These are phyloP conservation scores for Arabidopsis thaliana DNA, from an alignment of 345 rosid genomes.

Conservation along the genomic window DNA sequence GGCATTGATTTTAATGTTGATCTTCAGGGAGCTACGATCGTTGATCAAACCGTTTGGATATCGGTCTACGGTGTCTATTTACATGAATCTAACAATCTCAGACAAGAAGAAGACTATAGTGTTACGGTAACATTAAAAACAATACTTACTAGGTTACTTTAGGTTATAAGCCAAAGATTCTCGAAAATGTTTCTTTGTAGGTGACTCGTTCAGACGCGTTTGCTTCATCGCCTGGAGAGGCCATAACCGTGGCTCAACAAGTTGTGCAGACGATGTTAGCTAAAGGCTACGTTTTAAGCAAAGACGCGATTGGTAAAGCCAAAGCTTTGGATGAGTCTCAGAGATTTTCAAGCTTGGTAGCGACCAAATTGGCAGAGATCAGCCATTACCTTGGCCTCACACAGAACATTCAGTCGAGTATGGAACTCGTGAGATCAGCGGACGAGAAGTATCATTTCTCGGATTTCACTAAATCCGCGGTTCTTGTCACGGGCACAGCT, in stretches of 20 bases:
- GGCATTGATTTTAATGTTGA: slow-evolving; percentile 29
- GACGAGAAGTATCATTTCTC: slow-evolving; percentile 74
- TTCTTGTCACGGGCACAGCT: slow-evolving; percentile 70
- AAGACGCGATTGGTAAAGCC: slow-evolving; percentile 75
- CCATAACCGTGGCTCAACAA: slow-evolving; percentile 76
- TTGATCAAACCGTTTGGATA: slow-evolving; percentile 72
- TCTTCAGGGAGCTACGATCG: slow-evolving; percentile 81
- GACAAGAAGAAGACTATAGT: slow-evolving; percentile 46
- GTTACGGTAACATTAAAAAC: slow-evolving; percentile 43
- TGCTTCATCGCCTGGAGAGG: slow-evolving; percentile 72
- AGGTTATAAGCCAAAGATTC: not conserved
- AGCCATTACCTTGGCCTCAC: slow-evolving; percentile 75
- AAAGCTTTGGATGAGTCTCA: slow-evolving; percentile 75
- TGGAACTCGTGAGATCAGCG: slow-evolving; percentile 63
- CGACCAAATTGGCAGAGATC: slow-evolving; percentile 68
- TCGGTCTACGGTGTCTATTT: slow-evolving; percentile 60
- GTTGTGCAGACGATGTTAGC: slow-evolving; percentile 78
- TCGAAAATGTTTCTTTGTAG: slow-evolving; percentile 42
- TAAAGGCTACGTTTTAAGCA: slow-evolving; percentile 73
- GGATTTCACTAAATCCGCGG: slow-evolving; percentile 70
- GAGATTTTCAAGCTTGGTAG: slow-evolving; percentile 62
- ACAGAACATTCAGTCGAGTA: slow-evolving; percentile 60
- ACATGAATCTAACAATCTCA: slow-evolving; percentile 57
- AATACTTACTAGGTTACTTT: not conserved
- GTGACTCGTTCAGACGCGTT: slow-evolving; percentile 50